These are phyloP conservation scores for Candida xiaguanensis DNA, from an alignment of 805 yeast species.

Conservation along the genomic window DNA sequence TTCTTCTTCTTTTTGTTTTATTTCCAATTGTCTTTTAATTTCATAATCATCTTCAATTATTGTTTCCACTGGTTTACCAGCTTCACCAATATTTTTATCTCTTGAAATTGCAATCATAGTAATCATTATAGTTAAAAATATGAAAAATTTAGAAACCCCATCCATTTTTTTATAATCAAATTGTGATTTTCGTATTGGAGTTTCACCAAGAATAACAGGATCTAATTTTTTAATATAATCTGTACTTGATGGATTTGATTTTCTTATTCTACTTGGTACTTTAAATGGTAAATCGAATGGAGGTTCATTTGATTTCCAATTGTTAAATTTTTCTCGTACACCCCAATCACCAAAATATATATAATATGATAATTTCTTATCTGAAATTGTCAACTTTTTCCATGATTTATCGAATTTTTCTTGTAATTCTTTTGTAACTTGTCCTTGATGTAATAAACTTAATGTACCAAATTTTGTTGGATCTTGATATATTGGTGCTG, in stretches of 20 bases:
- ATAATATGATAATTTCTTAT: constrained; percentile 56
- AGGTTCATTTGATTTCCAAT: constrained; percentile 37
- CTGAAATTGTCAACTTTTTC: constrained; percentile 45
- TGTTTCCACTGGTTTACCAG: constrained; percentile 36
- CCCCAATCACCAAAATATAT: constrained; percentile 72
- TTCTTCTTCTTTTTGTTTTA: constrained; percentile 14
- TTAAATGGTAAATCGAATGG: constrained; percentile 64
- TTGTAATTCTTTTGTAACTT: constrained; percentile 49
- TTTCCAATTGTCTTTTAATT: constrained; percentile 22
- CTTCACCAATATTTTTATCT: constrained; percentile 51
- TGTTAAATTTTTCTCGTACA: constrained; percentile 53
- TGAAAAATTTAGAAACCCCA: constrained; percentile 51
- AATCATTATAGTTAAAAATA: constrained; percentile 47
- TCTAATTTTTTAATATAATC: constrained; percentile 29
- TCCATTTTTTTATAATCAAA: constrained; percentile 52
- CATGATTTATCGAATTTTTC: constrained; percentile 52
- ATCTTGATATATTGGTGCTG: constrained; percentile 37
- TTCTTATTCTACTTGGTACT: constrained; percentile 31
- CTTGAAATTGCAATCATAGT: constrained; percentile 50
- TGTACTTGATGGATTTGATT: constrained; percentile 20
- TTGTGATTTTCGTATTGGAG: constrained; percentile 42
- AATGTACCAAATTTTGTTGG: constrained; percentile 31
- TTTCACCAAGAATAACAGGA: constrained; percentile 40
- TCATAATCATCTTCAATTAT: constrained; percentile 37
- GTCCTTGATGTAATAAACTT: constrained; percentile 54